Base-by-base conservation (phyloP, 768 basidiomycete species). In the Candolleomyces eurysporus region DNA sequence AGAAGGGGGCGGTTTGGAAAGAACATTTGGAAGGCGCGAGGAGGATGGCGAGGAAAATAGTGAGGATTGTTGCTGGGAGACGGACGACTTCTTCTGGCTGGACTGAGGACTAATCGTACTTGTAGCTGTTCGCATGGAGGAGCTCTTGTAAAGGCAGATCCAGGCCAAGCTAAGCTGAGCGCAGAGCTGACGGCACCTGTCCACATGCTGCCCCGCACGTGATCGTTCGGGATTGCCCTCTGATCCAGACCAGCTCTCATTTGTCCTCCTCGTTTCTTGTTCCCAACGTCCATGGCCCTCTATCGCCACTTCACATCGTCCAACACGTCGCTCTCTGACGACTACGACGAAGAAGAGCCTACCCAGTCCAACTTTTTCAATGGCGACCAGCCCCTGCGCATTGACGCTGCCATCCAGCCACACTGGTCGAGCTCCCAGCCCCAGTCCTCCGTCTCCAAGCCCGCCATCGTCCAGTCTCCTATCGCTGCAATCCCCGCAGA, bases 401-500 rank as follows among this genome's bases (percentile, higher is more conserved):
- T 73, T 56, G 73, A 81, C 57, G 74, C 78, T 53, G 73, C 79
- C 26, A 81, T 85, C 2, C 89, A 89, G n/a, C 89, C 89, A 31
- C 88, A 87, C 71, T 90, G 89, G 89, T 74, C 81, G 59, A 26
- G 26, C 26, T 61, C 72, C 71, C 76, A 77, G 67, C 70, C 69
- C 65, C 52, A 22, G 61, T 64, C 68, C 56, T 50, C 63, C 59
- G 26, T 58, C 58, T 39, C 62, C 63, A 61, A 65, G 60, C 63
- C 65, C 56, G 56, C 69, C n/a, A 66, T 75, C 61, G 67, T 72
- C 14, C 77, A 76, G 57, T 84, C 88, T 16, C 85, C 84, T 55
- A 88, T 90, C 68, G 80, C 87, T 7, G 77, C 79, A 54, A 78
- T 98, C 4, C 96, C 96, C 8, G 90, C 92, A 61, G 96, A 98